Base-by-base conservation (phyloP, 805 yeast genomes). In the Metschnikowia dekortorum region DNA sequence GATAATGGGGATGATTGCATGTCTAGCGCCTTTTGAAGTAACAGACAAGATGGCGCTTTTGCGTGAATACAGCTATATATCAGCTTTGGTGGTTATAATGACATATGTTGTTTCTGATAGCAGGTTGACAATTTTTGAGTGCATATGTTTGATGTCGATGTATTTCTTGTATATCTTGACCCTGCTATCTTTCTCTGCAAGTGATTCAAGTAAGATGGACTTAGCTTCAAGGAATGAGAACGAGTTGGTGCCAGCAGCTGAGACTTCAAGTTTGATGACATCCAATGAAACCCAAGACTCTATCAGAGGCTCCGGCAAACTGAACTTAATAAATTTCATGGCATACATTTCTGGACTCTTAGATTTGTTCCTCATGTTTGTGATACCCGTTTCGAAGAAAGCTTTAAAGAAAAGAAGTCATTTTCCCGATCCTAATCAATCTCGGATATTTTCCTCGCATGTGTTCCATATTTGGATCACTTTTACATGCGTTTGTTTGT, bases 91-190 rank as follows among this genome's bases (percentile, higher is more conserved):
- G 4, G 39, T 60, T 7, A 44, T 66, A 13, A 63, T 72, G 44
- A 58, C 61, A 48, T 55, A 55, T 37, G 63, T 71, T 11, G 47
- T 71, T 16, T 58, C 64, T 9, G 76, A 72, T 54, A 71, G 71
- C 26, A 58, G 59, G 39, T 62, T 72, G 18, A 71, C 74, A 9
- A 18, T 58, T 10, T 8, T 52, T 0, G 76, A 72, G 53, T 64
- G 72, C 46, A 33, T 56, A 2, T 14, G 58, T 8, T 64, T 72
- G 70, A 51, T 60, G 13, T 18, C 37, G 13, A 38, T 52, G 41
- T 52, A 52, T 39, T 47, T 49, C 0, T 34, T 44, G 8, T 68
- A 69, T 48, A 26, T 61, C 3, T 34, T 49, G 5, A 32, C 47
- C 9, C 44, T 42, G 36, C 31, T 39, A 29, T 29, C 47, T 22